Percentiles rank a stretch among this genome's conserved stretches.
These are phyloP conservation scores for Trichophyton verrucosum DNA, from an alignment of 2,329 filamentous ascomycete genomes.

Conservation along the genomic window DNA sequence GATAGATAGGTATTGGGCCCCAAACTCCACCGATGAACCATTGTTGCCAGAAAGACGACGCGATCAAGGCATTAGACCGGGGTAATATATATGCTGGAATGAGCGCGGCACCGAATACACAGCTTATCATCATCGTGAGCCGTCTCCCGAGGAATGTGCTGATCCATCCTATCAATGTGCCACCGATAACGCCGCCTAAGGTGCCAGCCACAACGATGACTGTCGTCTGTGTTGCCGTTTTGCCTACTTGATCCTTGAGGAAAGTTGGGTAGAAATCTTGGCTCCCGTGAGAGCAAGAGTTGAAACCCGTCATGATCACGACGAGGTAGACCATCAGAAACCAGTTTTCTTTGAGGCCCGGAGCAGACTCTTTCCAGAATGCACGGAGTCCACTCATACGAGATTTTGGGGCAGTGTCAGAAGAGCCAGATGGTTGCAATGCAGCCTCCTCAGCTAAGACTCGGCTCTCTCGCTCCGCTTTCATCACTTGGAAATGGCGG, in stretches of 20 bases:
- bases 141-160: conserved; percentile 59
- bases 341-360: conserved; percentile 9
- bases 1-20: conserved; percentile 59
- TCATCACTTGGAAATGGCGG: conserved; percentile 44
- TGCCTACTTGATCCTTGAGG: conserved; percentile 46
- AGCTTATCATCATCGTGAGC: conserved; percentile 54
- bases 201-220: conserved; percentile 62
- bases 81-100: conserved; percentile 75
- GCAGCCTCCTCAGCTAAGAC: background rate
- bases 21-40: conserved; percentile 68
- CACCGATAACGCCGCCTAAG: conserved; percentile 57
- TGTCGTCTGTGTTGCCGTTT: conserved; percentile 47
- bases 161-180: conserved; percentile 52
- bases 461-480: conserved; percentile 21
- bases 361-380: conserved; percentile 5
- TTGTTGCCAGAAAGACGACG: conserved; percentile 72
- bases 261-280: conserved; percentile 54
- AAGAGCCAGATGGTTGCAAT: background rate
- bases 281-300: conserved; percentile 50
- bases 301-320: conserved; percentile 79
- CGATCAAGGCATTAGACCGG: conserved; percentile 46
- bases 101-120: conserved; percentile 57
- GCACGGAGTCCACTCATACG: conserved; percentile 4
- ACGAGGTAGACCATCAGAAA: conserved; percentile 63
- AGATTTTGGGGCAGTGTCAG: background rate